A percentile compares a stretch with the other conserved stretches of the same genome.
phyloP scores from a whole-genome alignment of 805 yeast genomes.

The Kuraishia cidri region DNA sequence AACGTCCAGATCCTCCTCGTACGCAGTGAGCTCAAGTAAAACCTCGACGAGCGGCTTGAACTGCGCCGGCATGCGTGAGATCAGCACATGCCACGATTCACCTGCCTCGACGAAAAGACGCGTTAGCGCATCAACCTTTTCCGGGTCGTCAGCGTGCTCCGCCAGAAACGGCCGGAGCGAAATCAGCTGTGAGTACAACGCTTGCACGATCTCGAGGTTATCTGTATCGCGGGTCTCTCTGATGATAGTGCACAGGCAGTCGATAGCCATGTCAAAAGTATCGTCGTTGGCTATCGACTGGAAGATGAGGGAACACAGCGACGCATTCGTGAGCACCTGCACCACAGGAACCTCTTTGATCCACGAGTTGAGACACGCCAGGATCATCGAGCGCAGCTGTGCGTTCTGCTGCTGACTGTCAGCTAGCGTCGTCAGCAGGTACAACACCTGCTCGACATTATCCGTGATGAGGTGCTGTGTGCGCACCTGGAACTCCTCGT shows the following conservation, averaged over 20 bases:
- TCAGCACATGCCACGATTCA: slow-evolving; percentile 87
- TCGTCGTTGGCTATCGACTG: slow-evolving; percentile 47
- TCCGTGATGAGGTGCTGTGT: slow-evolving; percentile 52
- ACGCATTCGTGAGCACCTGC: slow-evolving; percentile 50
- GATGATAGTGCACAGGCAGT: slow-evolving; percentile 75
- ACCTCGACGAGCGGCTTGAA: slow-evolving; percentile 71
- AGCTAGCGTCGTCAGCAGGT: slow-evolving; percentile 47
- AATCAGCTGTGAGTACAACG: slow-evolving; percentile 62
- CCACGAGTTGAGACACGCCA: slow-evolving; percentile 86
- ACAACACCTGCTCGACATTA: slow-evolving; percentile 62
- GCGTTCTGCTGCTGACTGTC: slow-evolving; percentile 7
- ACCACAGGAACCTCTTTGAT: slow-evolving; percentile 76
- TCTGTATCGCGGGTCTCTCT: slow-evolving; percentile 76
- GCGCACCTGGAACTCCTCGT: slow-evolving; percentile 67
- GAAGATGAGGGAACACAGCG: slow-evolving; percentile 64
- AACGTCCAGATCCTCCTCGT: slow-evolving; percentile 79
- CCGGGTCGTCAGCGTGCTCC: slow-evolving; percentile 48
- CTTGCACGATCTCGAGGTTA: slow-evolving; percentile 49
- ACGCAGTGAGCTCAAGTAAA: slow-evolving; percentile 59
- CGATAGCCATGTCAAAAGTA: slow-evolving; percentile 77
- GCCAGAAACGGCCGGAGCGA: slow-evolving; percentile 44
- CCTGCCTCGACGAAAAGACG: slow-evolving; percentile 87
- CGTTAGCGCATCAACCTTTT: slow-evolving; percentile 59
- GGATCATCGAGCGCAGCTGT: slow-evolving; percentile 28
- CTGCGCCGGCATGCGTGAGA: slow-evolving; percentile 61